phyloP scores from a whole-genome alignment of 2,329 filamentous ascomycete genomes.

The Bipolaris cookei region DNA sequence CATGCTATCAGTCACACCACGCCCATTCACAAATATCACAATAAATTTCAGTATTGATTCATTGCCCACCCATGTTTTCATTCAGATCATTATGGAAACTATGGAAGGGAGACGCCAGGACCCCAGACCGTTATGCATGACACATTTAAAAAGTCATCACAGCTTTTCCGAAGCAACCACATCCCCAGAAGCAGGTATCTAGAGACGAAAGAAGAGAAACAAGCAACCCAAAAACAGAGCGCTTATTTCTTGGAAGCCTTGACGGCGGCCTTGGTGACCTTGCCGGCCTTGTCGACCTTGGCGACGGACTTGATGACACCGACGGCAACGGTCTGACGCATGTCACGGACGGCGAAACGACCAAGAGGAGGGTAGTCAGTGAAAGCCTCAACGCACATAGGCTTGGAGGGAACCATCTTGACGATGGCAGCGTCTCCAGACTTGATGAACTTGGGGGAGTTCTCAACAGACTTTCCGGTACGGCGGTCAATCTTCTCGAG shows the following conservation, averaged over 20 bases:
- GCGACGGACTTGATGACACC: constrained; percentile 82
- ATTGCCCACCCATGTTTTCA: constrained; percentile 46
- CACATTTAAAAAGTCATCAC: constrained; percentile 43
- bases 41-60: constrained; percentile 1
- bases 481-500: constrained; percentile 99
- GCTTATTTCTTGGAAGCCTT: constrained; percentile 54
- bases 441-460: constrained; percentile 99
- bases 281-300: constrained; percentile 58
- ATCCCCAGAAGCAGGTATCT: constrained; percentile 48
- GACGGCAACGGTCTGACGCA: constrained; percentile 81
- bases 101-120: constrained; percentile 48
- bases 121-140: constrained; percentile 49
- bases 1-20: background rate
- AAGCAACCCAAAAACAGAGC: constrained; percentile 38
- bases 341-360: constrained; percentile 99
- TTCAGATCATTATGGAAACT: constrained; percentile 50
- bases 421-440: constrained; percentile 99
- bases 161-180: constrained; percentile 48
- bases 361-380: constrained; percentile 99
- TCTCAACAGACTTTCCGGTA: constrained; percentile 97
- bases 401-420: constrained; percentile 99
- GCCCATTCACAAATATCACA: background rate
- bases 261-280: constrained; percentile 58
- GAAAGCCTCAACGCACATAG: constrained; percentile 99
- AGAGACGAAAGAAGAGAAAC: constrained; percentile 43